Conservation (phyloP, 306 rosid species). For the Quercus engelmannii region DNA sequence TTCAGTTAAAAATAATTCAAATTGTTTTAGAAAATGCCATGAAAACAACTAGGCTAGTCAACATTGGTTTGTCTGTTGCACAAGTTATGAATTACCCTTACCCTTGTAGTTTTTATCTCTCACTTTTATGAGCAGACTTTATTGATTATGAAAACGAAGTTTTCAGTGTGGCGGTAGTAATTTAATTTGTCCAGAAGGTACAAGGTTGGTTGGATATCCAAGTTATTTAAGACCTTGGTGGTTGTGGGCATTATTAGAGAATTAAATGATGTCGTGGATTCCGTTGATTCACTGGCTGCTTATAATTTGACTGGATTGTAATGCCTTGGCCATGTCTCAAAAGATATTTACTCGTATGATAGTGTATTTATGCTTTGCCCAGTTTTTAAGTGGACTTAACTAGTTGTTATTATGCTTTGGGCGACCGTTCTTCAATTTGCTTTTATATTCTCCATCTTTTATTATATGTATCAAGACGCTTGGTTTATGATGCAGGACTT, state of each 20-base stretch:
- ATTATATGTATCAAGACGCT: constrained; percentile 19
- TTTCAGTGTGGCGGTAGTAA: neutral
- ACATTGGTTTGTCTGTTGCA: constrained; percentile 4
- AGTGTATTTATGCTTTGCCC: neutral
- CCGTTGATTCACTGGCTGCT: neutral
- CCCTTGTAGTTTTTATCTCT: neutral
- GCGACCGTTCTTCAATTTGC: neutral
- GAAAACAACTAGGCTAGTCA: neutral
- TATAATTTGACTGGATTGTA: neutral
- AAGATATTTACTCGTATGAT: neutral
- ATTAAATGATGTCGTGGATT: neutral
- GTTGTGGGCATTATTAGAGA: neutral
- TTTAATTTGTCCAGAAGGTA: neutral
- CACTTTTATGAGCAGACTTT: neutral
- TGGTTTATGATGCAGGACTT: constrained; percentile 71
- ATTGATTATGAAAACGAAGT: neutral
- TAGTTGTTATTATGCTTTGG: neutral
- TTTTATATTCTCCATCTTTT: constrained; percentile 4
- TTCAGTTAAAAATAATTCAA: neutral
- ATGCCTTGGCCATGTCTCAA: neutral
- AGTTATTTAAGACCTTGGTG: neutral
- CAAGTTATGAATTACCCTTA: neutral
- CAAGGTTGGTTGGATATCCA: neutral
- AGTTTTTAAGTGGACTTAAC: neutral
- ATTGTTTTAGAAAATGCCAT: neutral